Evolutionary conservation across 2,329 filamentous ascomycete species (phyloP).

Genomic region (Xylariaceae sp.): DNA sequence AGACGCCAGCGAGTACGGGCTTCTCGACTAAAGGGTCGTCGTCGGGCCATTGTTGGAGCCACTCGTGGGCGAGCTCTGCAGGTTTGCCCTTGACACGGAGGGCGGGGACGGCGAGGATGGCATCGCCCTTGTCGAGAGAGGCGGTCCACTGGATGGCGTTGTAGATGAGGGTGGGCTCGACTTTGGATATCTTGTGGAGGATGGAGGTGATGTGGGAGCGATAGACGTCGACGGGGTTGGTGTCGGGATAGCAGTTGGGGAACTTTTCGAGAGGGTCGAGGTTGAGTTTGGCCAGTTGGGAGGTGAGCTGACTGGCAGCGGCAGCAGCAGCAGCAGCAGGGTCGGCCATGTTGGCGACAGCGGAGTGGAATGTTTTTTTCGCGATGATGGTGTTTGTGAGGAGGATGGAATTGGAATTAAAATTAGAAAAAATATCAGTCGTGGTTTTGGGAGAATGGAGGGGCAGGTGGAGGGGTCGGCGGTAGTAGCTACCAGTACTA

Average conservation of each 20-base stretch:
- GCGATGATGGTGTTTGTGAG: not conserved
- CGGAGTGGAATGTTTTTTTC: not conserved
- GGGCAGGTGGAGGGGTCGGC: too few species aligned
- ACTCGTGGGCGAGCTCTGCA: slow-evolving; percentile 57
- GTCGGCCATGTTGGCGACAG: slow-evolving; percentile 11
- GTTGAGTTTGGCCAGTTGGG: slow-evolving; percentile 22
- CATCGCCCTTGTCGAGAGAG: slow-evolving; percentile 76
- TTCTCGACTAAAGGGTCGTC: slow-evolving; percentile 70
- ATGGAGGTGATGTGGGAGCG: slow-evolving; percentile 70
- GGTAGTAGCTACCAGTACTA: too few species aligned
- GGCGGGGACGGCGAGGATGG: slow-evolving; percentile 75
- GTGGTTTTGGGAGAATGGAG: too few species aligned
- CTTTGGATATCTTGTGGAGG: slow-evolving; percentile 64
- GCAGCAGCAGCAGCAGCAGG: slow-evolving; percentile 21
- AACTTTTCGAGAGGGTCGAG: slow-evolving; percentile 37
- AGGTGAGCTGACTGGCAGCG: slow-evolving; percentile 21
- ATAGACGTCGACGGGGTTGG: slow-evolving; percentile 77
- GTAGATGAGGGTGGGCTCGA: slow-evolving; percentile 68
- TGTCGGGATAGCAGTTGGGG: slow-evolving; percentile 59
- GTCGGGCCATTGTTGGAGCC: slow-evolving; percentile 56
- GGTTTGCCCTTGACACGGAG: slow-evolving; percentile 73
- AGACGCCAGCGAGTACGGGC: slow-evolving; percentile 63
- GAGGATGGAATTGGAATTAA: too few species aligned
- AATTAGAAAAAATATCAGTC: too few species aligned
- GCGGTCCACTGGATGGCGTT: slow-evolving; percentile 74